Conservation (phyloP, 2,329 filamentous ascomycete genomes). For the Cercospora sp. region DNA sequence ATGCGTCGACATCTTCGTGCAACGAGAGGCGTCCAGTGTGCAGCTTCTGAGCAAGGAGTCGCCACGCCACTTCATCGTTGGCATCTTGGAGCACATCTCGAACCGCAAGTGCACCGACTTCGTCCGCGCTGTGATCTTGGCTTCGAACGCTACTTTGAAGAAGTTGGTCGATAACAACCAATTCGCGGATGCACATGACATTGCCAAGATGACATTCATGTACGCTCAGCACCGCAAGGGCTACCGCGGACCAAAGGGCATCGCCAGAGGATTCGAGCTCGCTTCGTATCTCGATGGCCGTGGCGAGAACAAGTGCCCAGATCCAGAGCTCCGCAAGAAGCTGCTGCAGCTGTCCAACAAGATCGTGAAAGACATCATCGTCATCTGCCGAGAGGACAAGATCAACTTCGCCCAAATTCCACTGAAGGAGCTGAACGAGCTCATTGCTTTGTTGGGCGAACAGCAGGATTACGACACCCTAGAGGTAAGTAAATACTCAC, state of each 20-base stretch:
- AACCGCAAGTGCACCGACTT: conserved; percentile 44
- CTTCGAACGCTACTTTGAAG: conserved; percentile 41
- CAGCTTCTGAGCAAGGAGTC: conserved; percentile 39
- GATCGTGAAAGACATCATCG: conserved; percentile 47
- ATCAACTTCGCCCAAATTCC: conserved; percentile 49
- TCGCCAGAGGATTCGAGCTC: conserved; percentile 50
- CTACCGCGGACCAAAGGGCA: conserved; percentile 44
- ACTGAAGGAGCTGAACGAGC: conserved; percentile 48
- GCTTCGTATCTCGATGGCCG: conserved; percentile 49
- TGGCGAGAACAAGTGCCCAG: conserved; percentile 39
- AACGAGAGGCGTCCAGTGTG: conserved; percentile 34
- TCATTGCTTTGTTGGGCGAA: conserved; percentile 51
- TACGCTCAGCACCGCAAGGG: conserved; percentile 47
- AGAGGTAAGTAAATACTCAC: conserved; percentile 36
- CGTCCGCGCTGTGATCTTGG: conserved; percentile 42
- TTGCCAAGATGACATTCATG: conserved; percentile 47
- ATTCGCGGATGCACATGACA: conserved; percentile 45
- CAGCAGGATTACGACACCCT: conserved; percentile 51
- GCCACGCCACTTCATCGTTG: conserved; percentile 42
- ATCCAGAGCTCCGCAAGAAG: conserved; percentile 39
- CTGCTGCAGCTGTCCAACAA: conserved; percentile 43
- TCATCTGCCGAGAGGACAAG: conserved; percentile 45
- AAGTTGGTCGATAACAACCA: conserved; percentile 44
- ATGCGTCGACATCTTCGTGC: conserved; percentile 39
- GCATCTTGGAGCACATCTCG: conserved; percentile 44